Conservation (phyloP, 2,329 filamentous ascomycete genomes). For the Purpureocillium lavendulum region DNA sequence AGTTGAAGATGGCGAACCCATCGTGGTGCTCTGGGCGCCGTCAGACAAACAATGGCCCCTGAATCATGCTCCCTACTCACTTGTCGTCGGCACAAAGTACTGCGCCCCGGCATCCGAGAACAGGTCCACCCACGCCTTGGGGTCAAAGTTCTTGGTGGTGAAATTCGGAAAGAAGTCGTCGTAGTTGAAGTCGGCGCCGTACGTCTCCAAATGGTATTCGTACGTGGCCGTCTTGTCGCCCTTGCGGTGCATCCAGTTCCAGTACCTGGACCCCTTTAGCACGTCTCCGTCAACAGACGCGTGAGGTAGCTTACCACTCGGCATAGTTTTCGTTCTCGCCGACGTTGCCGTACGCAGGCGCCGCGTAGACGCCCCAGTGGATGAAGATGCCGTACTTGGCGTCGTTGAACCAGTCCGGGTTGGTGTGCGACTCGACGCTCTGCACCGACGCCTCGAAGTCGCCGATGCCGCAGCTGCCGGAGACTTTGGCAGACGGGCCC, state of each 20-base stretch:
- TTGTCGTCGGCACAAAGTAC: constrained; percentile 35
- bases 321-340: constrained; percentile 28
- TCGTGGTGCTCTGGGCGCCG: constrained; percentile 32
- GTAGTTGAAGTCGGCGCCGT: constrained; percentile 40
- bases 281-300: neutral
- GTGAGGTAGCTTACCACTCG: constrained; percentile 27
- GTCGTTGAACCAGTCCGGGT: constrained; percentile 37
- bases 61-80: neutral
- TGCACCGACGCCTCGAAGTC: neutral
- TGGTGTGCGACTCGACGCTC: neutral
- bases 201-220: constrained; percentile 33
- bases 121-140: constrained; percentile 45
- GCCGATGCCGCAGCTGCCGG: constrained; percentile 1
- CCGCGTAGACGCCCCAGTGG: constrained; percentile 48
- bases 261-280: constrained; percentile 21
- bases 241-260: neutral
- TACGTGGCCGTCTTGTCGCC: constrained; percentile 21
- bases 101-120: constrained; percentile 41
- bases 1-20: constrained; percentile 33
- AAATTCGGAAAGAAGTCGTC: constrained; percentile 47
- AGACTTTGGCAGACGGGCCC: neutral
- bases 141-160: constrained; percentile 37
- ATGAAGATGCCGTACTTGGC: constrained; percentile 53
- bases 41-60: no score
- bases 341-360: constrained; percentile 44